phyloP scores from a whole-genome alignment of 495 filamentous ascomycete species.

The Rostrohypoxylon terebratum region DNA sequence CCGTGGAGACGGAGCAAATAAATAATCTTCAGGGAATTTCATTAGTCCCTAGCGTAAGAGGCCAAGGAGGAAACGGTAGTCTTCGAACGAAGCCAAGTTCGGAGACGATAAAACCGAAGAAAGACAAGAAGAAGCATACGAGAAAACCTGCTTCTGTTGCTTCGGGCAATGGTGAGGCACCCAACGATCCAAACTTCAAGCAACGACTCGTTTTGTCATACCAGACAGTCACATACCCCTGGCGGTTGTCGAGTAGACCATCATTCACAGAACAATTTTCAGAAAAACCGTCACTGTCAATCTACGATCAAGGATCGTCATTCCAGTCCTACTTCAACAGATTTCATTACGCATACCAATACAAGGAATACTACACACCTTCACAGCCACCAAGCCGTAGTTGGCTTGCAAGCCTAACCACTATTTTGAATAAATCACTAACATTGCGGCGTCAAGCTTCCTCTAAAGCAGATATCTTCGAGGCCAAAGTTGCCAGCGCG shows the following conservation, averaged over 20 bases:
- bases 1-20: constrained; percentile 97
- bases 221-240: constrained; percentile 47
- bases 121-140: constrained; percentile 87
- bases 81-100: constrained; percentile 87
- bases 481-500: constrained; percentile 93
- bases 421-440: constrained; percentile 63
- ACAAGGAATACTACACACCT: not conserved
- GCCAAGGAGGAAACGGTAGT: constrained; percentile 75
- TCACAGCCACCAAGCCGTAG: constrained; percentile 31
- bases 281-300: constrained; percentile 27
- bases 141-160: constrained; percentile 78
- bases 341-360: not conserved
- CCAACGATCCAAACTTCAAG: constrained; percentile 46
- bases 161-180: constrained; percentile 76
- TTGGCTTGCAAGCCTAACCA: constrained; percentile 48
- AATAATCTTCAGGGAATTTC: constrained; percentile 91
- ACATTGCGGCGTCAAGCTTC: constrained; percentile 72
- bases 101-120: constrained; percentile 93
- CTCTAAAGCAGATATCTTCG: constrained; percentile 98
- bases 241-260: not conserved
- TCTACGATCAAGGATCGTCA: constrained; percentile 56
- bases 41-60: constrained; percentile 73
- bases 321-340: constrained; percentile 40
- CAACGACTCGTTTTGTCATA: constrained; percentile 54
- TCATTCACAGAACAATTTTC: not conserved